These are phyloP conservation scores for Syzygium grande DNA, from an alignment of 345 rosid species.

Conservation along the genomic window DNA sequence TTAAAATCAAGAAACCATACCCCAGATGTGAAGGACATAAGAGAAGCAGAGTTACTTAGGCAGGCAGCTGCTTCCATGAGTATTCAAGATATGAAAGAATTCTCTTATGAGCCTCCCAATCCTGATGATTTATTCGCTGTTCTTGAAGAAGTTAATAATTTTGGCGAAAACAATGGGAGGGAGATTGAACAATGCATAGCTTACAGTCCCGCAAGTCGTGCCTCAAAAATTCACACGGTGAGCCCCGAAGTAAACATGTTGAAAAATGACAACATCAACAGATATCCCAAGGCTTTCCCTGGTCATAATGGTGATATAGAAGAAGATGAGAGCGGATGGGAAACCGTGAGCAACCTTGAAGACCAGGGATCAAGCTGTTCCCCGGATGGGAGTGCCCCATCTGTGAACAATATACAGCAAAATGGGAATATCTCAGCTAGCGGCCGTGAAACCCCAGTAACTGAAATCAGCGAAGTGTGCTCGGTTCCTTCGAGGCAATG, in stretches of 20 bases:
- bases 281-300: slow-evolving; percentile 26
- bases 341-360: slow-evolving; percentile 82
- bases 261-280: slow-evolving; percentile 19
- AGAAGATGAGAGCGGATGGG: slow-evolving; percentile 98
- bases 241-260: slow-evolving; percentile 37
- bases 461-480: slow-evolving; percentile 60
- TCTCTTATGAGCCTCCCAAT: slow-evolving; percentile 53
- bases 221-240: slow-evolving; percentile 35
- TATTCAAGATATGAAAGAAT: slow-evolving; percentile 47
- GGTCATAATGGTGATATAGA: slow-evolving; percentile 44
- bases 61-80: slow-evolving; percentile 42
- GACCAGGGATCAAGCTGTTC: slow-evolving; percentile 79
- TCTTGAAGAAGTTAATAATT: slow-evolving; percentile 49
- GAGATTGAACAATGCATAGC: slow-evolving; percentile 29
- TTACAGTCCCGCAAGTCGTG: slow-evolving; percentile 37
- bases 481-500: slow-evolving; percentile 40
- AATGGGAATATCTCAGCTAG: slow-evolving; percentile 44
- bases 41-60: slow-evolving; percentile 38
- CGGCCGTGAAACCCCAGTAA: slow-evolving; percentile 46
- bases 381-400: slow-evolving; percentile 48
- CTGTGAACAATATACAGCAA: slow-evolving; percentile 31
- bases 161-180: slow-evolving; percentile 25
- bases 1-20: slow-evolving; percentile 22
- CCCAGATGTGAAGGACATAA: slow-evolving; percentile 26
- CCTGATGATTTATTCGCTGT: slow-evolving; percentile 57